A percentile compares a stretch with the other conserved stretches of the same genome.
Evolutionary conservation across 148 eudicot genomes (phyloP).

Genomic region (Vaccinium corymbosum): DNA sequence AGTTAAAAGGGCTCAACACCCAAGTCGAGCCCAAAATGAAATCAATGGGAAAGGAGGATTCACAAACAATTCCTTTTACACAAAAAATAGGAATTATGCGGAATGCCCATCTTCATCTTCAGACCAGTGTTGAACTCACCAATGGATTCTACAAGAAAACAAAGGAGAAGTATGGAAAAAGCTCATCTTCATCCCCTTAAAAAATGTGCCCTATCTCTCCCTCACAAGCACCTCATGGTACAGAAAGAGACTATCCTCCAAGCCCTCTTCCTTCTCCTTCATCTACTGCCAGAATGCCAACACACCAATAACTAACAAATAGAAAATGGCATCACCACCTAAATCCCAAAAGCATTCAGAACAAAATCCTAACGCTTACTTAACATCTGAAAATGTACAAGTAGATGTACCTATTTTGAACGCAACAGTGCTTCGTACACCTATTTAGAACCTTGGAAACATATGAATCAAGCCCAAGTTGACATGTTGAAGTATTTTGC

Average conservation of each 20-base stretch:
- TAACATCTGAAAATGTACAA: not conserved
- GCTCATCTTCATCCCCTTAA: not conserved
- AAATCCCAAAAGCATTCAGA: not conserved
- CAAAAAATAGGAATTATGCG: not conserved
- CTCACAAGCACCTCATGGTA: not conserved
- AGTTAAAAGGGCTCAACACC: not conserved
- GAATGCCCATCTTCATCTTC: not conserved
- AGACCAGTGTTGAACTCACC: not conserved
- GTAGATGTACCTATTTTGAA: not conserved
- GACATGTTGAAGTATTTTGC: not conserved
- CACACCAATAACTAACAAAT: not conserved
- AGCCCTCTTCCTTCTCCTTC: not conserved
- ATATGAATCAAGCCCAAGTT: not conserved
- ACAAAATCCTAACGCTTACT: not conserved
- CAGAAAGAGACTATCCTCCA: constrained; percentile 3
- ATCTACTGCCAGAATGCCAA: not conserved
- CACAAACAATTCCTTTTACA: not conserved
- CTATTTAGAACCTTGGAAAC: not conserved
- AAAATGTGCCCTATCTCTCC: not conserved
- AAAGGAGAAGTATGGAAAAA: not conserved
- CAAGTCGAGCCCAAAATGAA: not conserved
- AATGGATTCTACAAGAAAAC: not conserved
- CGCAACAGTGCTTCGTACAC: not conserved
- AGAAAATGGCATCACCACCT: not conserved
- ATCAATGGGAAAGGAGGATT: not conserved